These are phyloP conservation scores for Candida smagusa DNA, from an alignment of 1,139 yeast species.

Conservation along the genomic window DNA sequence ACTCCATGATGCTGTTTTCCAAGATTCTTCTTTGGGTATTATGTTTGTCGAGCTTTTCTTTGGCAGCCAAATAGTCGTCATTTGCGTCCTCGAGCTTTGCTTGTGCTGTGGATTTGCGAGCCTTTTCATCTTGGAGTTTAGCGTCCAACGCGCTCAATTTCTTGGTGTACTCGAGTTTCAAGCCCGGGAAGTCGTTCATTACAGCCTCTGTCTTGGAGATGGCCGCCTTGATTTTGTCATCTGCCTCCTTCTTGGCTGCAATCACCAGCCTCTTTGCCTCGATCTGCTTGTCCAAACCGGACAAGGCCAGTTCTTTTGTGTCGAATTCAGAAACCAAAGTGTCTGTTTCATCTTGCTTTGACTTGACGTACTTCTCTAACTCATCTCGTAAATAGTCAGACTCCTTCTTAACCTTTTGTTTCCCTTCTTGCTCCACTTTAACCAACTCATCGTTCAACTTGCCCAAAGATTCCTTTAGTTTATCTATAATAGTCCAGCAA, in stretches of 20 bases:
- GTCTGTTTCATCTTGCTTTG: conserved; percentile 16
- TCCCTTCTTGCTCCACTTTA: conserved; percentile 11
- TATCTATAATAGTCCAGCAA: conserved; percentile 14
- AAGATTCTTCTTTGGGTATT: conserved; percentile 35
- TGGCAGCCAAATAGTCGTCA: conserved; percentile 6
- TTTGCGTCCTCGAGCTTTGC: conserved; percentile 5
- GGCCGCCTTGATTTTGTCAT: conserved; percentile 5
- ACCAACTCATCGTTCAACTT: conserved; percentile 12
- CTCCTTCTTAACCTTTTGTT: conserved; percentile 15
- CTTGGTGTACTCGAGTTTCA: conserved; percentile 9
- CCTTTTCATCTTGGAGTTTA: conserved; percentile 5
- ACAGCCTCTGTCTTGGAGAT: conserved; percentile 12
- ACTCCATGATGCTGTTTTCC: conserved; percentile 53
- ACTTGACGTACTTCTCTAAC: conserved; percentile 13
- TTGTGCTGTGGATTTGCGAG: not conserved
- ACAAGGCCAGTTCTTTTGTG: conserved; percentile 9
- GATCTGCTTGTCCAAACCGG: conserved; percentile 6
- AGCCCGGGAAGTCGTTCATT: conserved; percentile 13
- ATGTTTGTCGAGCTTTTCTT: conserved; percentile 19
- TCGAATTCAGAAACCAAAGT: conserved; percentile 14
- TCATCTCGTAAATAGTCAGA: conserved; percentile 18
- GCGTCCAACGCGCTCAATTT: conserved; percentile 10
- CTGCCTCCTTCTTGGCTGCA: conserved; percentile 1
- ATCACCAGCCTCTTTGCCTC: conserved; percentile 7
- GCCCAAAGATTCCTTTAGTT: conserved; percentile 12